Percentiles rank a stretch among this genome's conserved stretches.
Conservation (phyloP, 768 basidiomycete species). For the Collybiopsis confluens region DNA sequence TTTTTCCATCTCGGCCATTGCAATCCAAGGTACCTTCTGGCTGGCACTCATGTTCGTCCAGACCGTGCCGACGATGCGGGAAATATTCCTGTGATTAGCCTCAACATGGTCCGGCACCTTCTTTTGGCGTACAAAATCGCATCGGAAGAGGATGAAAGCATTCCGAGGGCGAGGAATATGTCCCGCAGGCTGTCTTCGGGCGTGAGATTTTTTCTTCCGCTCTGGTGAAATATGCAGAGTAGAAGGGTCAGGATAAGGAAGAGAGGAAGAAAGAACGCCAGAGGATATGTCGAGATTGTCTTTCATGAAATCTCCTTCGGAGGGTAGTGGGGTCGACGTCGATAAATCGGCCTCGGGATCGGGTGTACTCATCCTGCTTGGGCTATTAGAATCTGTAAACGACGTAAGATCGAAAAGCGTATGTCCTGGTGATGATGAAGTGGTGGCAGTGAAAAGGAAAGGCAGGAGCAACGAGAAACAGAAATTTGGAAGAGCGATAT, state of each 20-base stretch:
- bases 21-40: slow-evolving; percentile 46
- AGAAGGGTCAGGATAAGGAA: slow-evolving; percentile 6
- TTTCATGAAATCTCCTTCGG: not conserved
- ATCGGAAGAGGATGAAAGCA: slow-evolving; percentile 78
- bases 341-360: not conserved
- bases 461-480: not conserved
- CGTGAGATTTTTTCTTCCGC: slow-evolving; percentile 39
- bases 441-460: not conserved
- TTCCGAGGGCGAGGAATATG: slow-evolving; percentile 74
- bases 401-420: not conserved
- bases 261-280: slow-evolving; percentile 4
- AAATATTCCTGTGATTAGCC: slow-evolving; percentile 65
- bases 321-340: not conserved
- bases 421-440: not conserved
- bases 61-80: slow-evolving; percentile 58
- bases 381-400: not conserved
- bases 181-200: slow-evolving; percentile 40
- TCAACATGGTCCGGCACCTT: slow-evolving; percentile 52
- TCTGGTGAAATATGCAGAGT: not conserved
- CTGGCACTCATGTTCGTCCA: slow-evolving; percentile 54
- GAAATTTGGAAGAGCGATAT: not conserved
- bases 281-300: not conserved
- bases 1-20: slow-evolving; percentile 48
- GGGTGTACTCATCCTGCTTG: not conserved
- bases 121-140: slow-evolving; percentile 63